phyloP scores from a whole-genome alignment of 73 alveolate species.

The Paramecium octaurelia region DNA sequence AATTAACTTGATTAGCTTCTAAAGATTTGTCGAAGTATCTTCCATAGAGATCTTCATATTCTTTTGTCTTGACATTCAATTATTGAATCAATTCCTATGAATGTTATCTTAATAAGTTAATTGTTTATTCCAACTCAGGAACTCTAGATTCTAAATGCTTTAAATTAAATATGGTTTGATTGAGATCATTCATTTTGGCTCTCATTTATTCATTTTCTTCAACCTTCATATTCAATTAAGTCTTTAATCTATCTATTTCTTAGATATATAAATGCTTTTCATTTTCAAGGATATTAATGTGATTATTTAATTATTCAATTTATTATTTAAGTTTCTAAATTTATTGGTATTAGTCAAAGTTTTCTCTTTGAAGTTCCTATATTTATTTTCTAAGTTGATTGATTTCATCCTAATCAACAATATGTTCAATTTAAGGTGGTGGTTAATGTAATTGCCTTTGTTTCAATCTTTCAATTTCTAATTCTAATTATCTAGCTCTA shows the following conservation, averaged over 20 bases:
- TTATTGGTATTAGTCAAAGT: neutral
- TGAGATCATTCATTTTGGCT: neutral
- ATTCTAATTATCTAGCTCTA: neutral
- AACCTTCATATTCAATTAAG: neutral
- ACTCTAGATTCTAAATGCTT: slow-evolving; percentile 22
- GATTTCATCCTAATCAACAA: slow-evolving; percentile 8
- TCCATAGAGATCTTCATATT: slow-evolving; percentile 18
- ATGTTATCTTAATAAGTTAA: neutral
- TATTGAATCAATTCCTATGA: neutral
- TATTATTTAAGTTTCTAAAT: neutral
- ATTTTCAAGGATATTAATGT: neutral
- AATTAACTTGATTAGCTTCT: neutral
- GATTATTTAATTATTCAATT: neutral
- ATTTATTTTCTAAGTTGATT: neutral
- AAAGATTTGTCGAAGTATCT: neutral
- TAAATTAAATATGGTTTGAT: neutral
- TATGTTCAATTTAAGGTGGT: slow-evolving; percentile 20
- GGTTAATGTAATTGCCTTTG: neutral
- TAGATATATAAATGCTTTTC: neutral
- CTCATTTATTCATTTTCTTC: slow-evolving; percentile 17
- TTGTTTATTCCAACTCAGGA: slow-evolving; percentile 30
- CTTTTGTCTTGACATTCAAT: neutral
- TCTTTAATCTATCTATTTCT: slow-evolving; percentile 7
- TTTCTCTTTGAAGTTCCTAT: neutral
- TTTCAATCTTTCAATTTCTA: slow-evolving; percentile 17